Percentiles rank a stretch among this genome's conserved stretches.
These are phyloP conservation scores for Starmerella bombi DNA, from an alignment of 805 yeast genomes.

Conservation along the genomic window DNA sequence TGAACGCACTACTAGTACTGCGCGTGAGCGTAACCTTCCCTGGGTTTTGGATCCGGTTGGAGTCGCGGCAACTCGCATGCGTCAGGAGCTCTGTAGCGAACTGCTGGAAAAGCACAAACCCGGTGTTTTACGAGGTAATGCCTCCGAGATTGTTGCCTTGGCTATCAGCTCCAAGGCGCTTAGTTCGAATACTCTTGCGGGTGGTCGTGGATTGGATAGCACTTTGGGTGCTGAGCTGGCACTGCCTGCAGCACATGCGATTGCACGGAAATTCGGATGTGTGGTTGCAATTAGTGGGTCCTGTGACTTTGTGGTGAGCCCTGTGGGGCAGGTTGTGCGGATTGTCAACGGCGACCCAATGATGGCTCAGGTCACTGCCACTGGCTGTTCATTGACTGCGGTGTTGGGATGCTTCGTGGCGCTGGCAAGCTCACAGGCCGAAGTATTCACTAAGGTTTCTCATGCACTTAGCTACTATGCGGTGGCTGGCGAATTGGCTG, in stretches of 20 bases:
- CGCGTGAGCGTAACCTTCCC: conserved; percentile 45
- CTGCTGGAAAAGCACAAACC: conserved; percentile 45
- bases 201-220: conserved; percentile 19
- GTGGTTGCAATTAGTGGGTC: conserved; percentile 18
- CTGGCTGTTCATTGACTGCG: conserved; percentile 20
- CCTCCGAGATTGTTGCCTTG: conserved; percentile 54
- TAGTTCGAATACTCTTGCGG: conserved; percentile 24
- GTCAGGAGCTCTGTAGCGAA: conserved; percentile 37
- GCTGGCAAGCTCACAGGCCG: not conserved
- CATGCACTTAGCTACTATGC: conserved; percentile 15
- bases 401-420: conserved; percentile 16
- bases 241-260: conserved; percentile 13
- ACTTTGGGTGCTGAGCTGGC: conserved; percentile 13
- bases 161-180: conserved; percentile 6
- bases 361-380: conserved; percentile 21
- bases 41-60: conserved; percentile 88
- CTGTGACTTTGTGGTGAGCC: conserved; percentile 16
- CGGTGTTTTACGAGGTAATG: conserved; percentile 67
- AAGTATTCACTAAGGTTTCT: conserved; percentile 7
- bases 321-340: conserved; percentile 6
- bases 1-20: conserved; percentile 31
- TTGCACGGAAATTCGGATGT: conserved; percentile 9
- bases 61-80: conserved; percentile 60
- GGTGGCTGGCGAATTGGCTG: conserved; percentile 21
- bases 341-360: conserved; percentile 16